Percentiles rank a stretch among this genome's conserved stretches.
These are phyloP conservation scores for Quercus tomentella DNA, from an alignment of 331 rosid species.

Conservation along the genomic window DNA sequence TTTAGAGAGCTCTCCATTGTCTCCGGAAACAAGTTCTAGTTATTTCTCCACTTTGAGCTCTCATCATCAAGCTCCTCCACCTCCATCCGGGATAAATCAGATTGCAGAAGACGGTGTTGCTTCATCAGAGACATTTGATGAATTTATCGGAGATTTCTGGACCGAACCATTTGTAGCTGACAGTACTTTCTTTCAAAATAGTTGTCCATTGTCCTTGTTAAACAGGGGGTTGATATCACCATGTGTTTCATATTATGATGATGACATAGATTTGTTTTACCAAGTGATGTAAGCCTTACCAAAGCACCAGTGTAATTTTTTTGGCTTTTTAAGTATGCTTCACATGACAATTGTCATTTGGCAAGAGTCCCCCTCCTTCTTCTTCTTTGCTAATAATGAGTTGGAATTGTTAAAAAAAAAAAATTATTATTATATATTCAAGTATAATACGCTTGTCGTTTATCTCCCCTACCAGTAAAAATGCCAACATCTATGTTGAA, in stretches of 20 bases:
- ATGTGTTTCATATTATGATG: neutral
- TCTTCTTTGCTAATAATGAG: too few species aligned
- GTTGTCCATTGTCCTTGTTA: neutral
- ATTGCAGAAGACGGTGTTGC: conserved; percentile 2
- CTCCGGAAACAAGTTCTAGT: conserved; percentile 11
- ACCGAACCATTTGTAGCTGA: conserved; percentile 44
- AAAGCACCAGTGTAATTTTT: too few species aligned
- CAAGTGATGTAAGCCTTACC: too few species aligned
- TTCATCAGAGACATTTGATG: conserved; percentile 9
- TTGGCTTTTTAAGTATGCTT: too few species aligned
- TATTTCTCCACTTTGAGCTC: conserved; percentile 18
- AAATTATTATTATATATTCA: too few species aligned
- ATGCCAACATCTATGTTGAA: too few species aligned
- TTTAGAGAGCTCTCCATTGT: conserved; percentile 17
- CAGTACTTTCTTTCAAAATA: neutral
- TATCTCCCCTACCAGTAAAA: too few species aligned
- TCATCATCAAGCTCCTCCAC: neutral
- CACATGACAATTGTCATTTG: too few species aligned
- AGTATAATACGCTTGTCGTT: too few species aligned
- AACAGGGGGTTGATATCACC: neutral
- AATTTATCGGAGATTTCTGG: conserved; percentile 35
- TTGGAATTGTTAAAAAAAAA: too few species aligned
- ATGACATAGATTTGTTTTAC: neutral
- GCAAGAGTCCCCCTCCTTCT: too few species aligned
- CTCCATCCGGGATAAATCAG: neutral